These are phyloP conservation scores for Acephala macrosclerotiorum DNA, from an alignment of 2,329 filamentous ascomycete species.

Conservation along the genomic window DNA sequence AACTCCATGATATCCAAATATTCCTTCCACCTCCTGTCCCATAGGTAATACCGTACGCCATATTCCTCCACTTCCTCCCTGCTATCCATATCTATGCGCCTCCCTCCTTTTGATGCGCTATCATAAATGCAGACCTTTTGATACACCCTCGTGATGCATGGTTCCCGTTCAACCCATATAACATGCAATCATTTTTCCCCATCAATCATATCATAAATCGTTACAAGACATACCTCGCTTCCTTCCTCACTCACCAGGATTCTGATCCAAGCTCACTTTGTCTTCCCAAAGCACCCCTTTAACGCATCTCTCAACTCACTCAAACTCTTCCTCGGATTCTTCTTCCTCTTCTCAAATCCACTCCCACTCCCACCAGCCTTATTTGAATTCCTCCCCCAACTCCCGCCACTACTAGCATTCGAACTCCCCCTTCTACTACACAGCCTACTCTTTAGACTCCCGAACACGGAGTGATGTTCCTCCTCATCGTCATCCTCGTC, in stretches of 20 bases:
- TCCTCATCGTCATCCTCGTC: slow-evolving; percentile 8
- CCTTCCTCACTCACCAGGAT: not conserved
- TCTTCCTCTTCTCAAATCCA: slow-evolving; percentile 3
- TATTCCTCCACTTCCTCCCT: not conserved
- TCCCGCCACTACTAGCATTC: not conserved
- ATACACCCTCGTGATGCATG: not conserved
- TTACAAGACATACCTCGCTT: not conserved
- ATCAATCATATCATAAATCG: slow-evolving; percentile 8
- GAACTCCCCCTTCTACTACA: not conserved
- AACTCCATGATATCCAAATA: too few relatives aligned
- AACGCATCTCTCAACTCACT: not conserved
- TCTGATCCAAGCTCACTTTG: not conserved
- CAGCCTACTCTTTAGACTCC: not conserved
- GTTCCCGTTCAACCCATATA: not conserved
- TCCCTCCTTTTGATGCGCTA: not conserved
- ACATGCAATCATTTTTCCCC: not conserved
- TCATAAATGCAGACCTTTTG: slow-evolving; percentile 6
- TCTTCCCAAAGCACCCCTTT: slow-evolving; percentile 2
- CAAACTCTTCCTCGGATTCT: slow-evolving; percentile 1
- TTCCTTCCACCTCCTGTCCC: not conserved
- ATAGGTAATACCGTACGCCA: not conserved
- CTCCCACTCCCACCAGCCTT: too few relatives aligned
- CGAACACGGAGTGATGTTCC: not conserved
- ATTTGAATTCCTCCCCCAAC: not conserved
- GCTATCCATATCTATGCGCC: slow-evolving; percentile 1